Evolutionary conservation across 2,329 filamentous ascomycete species (phyloP).

Genomic region (Claviceps pazoutovae): DNA sequence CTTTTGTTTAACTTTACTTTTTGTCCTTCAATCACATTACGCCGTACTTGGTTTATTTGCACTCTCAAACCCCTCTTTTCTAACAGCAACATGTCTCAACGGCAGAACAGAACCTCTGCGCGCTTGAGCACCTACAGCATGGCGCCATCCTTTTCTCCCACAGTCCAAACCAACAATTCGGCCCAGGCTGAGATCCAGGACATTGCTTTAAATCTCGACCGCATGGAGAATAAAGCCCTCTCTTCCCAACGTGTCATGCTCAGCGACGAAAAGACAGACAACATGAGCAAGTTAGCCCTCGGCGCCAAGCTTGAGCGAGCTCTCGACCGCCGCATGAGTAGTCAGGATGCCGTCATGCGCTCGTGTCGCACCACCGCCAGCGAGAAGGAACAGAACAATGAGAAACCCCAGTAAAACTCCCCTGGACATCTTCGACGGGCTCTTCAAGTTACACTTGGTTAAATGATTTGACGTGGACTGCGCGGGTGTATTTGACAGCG

Average conservation of each 20-base stretch:
- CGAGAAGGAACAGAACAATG: constrained; percentile 25
- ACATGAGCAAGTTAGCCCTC: constrained; percentile 73
- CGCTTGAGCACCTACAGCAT: constrained; percentile 49
- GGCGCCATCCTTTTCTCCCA: constrained; percentile 45
- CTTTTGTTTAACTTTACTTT: neutral
- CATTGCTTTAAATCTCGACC: constrained; percentile 67
- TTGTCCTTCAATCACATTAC: neutral
- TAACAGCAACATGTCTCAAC: constrained; percentile 9
- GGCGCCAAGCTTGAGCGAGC: constrained; percentile 85
- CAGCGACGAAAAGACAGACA: constrained; percentile 65
- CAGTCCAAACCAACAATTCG: constrained; percentile 38
- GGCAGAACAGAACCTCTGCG: constrained; percentile 37
- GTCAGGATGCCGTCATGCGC: constrained; percentile 80
- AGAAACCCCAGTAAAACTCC: constrained; percentile 16
- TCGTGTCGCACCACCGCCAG: constrained; percentile 22
- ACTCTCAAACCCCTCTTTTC: neutral
- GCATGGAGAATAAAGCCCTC: constrained; percentile 81
- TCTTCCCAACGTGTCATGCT: constrained; percentile 60
- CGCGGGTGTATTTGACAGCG: neutral
- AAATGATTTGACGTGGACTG: neutral
- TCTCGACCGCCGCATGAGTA: constrained; percentile 69
- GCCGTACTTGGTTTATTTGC: neutral
- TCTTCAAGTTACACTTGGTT: neutral
- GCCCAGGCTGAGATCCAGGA: constrained; percentile 46
- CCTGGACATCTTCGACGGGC: neutral